phyloP scores from a whole-genome alignment of 306 rosid genomes.

The Astragalus glycyphyllos region DNA sequence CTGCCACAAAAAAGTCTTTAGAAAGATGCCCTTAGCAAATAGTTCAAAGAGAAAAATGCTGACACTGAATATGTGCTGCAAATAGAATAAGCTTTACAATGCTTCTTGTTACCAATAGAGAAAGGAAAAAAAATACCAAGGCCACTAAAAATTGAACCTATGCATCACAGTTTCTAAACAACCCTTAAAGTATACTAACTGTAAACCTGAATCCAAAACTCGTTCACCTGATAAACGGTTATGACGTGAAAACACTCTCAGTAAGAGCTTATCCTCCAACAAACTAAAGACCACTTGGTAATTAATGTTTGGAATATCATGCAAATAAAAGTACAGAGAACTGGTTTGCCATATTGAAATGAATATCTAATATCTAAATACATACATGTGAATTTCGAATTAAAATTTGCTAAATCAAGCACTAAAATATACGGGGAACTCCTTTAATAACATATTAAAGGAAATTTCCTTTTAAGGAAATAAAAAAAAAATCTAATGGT shows the following conservation, averaged over 20 bases:
- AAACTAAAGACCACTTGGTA: background rate
- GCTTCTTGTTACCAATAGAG: conserved; percentile 30
- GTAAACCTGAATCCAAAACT: conserved; percentile 3
- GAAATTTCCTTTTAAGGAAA: background rate
- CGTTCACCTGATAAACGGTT: conserved; percentile 6
- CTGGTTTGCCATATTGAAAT: conserved; percentile 20
- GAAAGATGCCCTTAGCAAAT: conserved; percentile 29
- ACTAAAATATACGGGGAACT: background rate
- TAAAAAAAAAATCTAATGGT: background rate
- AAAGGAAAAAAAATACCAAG: background rate
- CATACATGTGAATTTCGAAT: background rate
- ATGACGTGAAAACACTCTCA: background rate
- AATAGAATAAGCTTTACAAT: conserved; percentile 23
- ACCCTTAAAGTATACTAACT: conserved; percentile 12
- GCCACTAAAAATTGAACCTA: conserved; percentile 19
- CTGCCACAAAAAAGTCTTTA: conserved; percentile 36
- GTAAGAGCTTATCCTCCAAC: no score
- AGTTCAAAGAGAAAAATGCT: conserved; percentile 29
- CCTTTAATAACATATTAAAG: background rate
- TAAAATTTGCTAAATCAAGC: background rate
- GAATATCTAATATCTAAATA: background rate
- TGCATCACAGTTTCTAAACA: background rate
- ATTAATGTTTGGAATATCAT: background rate
- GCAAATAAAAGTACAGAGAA: conserved; percentile 11
- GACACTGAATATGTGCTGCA: conserved; percentile 22